These are phyloP conservation scores for Ensete ventricosum DNA, from an alignment of 176 grass and related monocot species.

Conservation along the genomic window DNA sequence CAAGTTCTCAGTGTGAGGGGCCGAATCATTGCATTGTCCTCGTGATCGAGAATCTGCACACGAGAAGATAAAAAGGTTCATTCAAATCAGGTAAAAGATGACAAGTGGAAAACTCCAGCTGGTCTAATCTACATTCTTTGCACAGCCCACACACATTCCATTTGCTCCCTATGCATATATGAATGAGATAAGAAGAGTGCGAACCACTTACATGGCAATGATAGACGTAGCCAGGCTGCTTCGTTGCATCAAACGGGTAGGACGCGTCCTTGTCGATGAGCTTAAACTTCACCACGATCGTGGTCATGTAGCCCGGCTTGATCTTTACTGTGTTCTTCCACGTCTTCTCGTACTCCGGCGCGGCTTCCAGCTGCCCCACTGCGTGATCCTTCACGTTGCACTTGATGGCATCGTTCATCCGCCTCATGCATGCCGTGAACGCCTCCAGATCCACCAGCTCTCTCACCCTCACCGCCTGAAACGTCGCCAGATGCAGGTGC, in stretches of 20 bases:
- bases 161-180: no score
- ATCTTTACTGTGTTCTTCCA: slow-evolving; percentile 81
- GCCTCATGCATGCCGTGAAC: slow-evolving; percentile 37
- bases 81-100: no score
- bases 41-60: slow-evolving; percentile 55
- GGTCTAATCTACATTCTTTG: no score
- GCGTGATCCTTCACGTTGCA: slow-evolving; percentile 47
- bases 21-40: slow-evolving; percentile 67
- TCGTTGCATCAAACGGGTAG: slow-evolving; percentile 70
- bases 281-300: slow-evolving; percentile 46
- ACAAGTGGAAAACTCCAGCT: no score
- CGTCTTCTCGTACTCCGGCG: slow-evolving; percentile 53
- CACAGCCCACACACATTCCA: no score
- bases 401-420: slow-evolving; percentile 36
- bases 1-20: neutral
- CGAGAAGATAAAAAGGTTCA: neutral
- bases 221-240: slow-evolving; percentile 68
- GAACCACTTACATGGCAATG: slow-evolving; percentile 47
- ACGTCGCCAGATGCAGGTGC: slow-evolving; percentile 57
- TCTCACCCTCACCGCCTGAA: slow-evolving; percentile 32
- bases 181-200: neutral
- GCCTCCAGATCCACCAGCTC: slow-evolving; percentile 13
- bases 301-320: slow-evolving; percentile 46
- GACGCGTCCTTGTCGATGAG: slow-evolving; percentile 34
- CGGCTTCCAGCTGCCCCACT: slow-evolving; percentile 13